These are phyloP conservation scores for Tuctoria greenei DNA, from an alignment of 176 grass and related monocot species.

Conservation along the genomic window DNA sequence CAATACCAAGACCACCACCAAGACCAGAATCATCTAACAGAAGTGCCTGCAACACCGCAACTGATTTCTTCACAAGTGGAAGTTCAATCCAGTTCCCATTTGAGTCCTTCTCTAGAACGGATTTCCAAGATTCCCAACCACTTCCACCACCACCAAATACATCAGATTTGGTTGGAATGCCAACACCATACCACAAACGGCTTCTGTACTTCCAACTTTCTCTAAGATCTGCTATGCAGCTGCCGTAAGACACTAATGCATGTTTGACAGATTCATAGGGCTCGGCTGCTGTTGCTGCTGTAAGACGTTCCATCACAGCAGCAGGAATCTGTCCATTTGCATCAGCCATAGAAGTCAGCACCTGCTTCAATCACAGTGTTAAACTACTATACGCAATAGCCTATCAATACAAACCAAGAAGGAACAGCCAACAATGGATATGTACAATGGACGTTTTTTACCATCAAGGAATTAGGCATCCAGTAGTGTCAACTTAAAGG, in stretches of 20 bases:
- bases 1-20: constrained; percentile 88
- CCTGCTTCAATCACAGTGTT: constrained; percentile 65
- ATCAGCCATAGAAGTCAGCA: constrained; percentile 97
- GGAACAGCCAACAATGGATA: constrained; percentile 11
- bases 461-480: constrained; percentile 25
- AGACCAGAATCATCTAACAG: constrained; percentile 97
- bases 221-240: constrained; percentile 72
- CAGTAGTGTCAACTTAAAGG: constrained; percentile 1
- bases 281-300: constrained; percentile 92
- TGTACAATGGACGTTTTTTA: not conserved
- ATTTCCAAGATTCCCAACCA: constrained; percentile 75
- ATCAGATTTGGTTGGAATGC: constrained; percentile 68
- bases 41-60: constrained; percentile 89
- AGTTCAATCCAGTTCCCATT: constrained; percentile 89
- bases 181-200: constrained; percentile 91
- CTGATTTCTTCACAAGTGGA: constrained; percentile 93
- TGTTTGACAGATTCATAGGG: constrained; percentile 95
- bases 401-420: constrained; percentile 16
- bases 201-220: constrained; percentile 98
- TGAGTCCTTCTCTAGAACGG: constrained; percentile 74
- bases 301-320: constrained; percentile 90
- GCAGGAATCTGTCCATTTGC: constrained; percentile 95
- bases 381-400: too few relatives aligned
- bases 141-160: constrained; percentile 81
- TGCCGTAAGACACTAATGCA: constrained; percentile 96